Conservation (phyloP, 305 asterid genomes). For the Fraxinus floribunda region DNA sequence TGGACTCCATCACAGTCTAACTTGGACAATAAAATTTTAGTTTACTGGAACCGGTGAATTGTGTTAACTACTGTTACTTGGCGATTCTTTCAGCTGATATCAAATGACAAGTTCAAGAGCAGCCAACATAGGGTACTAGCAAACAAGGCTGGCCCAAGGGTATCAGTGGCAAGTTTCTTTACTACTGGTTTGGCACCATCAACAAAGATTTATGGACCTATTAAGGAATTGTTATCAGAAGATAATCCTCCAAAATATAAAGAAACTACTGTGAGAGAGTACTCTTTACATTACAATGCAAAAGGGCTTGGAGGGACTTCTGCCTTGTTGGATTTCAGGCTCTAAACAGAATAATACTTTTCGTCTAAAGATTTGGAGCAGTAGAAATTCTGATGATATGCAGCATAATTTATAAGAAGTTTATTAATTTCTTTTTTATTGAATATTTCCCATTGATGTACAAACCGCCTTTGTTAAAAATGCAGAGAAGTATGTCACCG, state of each 20-base stretch:
- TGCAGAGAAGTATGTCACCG: background rate
- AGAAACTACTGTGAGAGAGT: conserved; percentile 42
- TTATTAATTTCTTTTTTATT: background rate
- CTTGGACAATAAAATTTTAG: background rate
- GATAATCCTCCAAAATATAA: conserved; percentile 43
- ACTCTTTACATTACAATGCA: conserved; percentile 28
- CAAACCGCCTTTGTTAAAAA: background rate
- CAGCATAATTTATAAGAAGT: background rate
- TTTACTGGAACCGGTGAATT: background rate
- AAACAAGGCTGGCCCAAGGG: conserved; percentile 46
- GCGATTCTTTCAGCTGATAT: conserved; percentile 29
- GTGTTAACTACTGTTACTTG: background rate
- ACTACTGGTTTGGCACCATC: conserved; percentile 44
- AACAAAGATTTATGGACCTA: conserved; percentile 42
- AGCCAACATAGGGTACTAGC: conserved; percentile 58
- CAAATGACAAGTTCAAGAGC: conserved; percentile 56
- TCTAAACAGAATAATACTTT: background rate
- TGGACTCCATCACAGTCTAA: background rate
- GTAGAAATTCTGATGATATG: background rate
- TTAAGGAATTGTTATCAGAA: conserved; percentile 38
- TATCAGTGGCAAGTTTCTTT: conserved; percentile 62
- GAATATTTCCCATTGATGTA: background rate
- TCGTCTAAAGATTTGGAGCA: background rate
- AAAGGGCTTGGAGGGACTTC: conserved; percentile 43
- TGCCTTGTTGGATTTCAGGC: conserved; percentile 38